These are phyloP conservation scores for Pittosporum tobira DNA, from an alignment of 129 eudicot genomes.

Conservation along the genomic window DNA sequence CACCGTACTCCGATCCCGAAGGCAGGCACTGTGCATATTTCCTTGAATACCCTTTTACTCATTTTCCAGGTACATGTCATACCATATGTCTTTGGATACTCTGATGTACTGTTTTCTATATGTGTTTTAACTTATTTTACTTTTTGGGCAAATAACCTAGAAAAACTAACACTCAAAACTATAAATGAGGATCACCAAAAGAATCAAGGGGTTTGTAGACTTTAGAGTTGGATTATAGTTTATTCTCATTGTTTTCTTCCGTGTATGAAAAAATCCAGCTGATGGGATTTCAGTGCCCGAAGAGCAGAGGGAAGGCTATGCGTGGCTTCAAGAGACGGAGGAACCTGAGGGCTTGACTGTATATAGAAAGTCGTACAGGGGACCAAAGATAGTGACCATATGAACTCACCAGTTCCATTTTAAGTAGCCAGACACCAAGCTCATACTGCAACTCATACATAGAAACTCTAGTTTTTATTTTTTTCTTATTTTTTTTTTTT, in stretches of 20 bases:
- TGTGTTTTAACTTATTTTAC: not conserved
- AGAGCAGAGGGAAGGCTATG: slow-evolving; percentile 36
- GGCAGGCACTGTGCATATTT: slow-evolving; percentile 85
- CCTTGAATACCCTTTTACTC: slow-evolving; percentile 31
- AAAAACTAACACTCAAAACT: not conserved
- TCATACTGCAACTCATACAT: not conserved
- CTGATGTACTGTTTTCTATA: not conserved
- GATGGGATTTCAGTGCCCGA: slow-evolving; percentile 34
- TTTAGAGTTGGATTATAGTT: not conserved
- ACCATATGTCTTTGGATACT: not conserved
- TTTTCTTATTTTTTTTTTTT: not conserved
- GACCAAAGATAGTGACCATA: slow-evolving; percentile 48
- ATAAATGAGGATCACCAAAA: no score
- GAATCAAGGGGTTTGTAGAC: not conserved
- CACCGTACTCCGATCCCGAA: slow-evolving; percentile 67
- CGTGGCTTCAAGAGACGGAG: slow-evolving; percentile 76
- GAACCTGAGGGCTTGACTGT: slow-evolving; percentile 41
- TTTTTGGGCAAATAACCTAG: not conserved
- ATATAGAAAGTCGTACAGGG: slow-evolving; percentile 47
- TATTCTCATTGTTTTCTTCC: not conserved
- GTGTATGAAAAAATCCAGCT: slow-evolving; percentile 22
- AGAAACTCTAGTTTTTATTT: not conserved
- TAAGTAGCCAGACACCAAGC: not conserved
- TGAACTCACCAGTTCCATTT: slow-evolving; percentile 13
- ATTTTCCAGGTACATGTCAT: slow-evolving; percentile 43